A percentile compares a stretch with the other conserved stretches of the same genome.
These are phyloP conservation scores for Rhizopogon sp. DNA, from an alignment of 768 basidiomycete species.

Conservation along the genomic window DNA sequence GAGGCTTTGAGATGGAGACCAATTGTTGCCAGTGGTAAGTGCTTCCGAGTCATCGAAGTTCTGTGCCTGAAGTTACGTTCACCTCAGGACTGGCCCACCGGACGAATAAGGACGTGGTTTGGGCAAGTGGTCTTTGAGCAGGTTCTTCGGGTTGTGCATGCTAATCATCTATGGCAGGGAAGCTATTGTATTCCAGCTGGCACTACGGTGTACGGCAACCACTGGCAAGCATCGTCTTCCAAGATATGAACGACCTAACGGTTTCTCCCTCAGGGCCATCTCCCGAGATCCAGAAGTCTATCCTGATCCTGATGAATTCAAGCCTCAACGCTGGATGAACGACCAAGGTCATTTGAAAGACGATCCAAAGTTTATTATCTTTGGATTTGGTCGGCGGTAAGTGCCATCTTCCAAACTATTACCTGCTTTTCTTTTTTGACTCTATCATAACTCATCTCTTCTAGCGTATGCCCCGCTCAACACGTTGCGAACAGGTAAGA, in stretches of 20 bases:
- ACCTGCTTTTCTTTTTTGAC: too few relatives aligned
- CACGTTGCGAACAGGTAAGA: slow-evolving; percentile 41
- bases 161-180: too few relatives aligned
- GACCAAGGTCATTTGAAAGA: slow-evolving; percentile 36
- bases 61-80: neutral
- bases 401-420: neutral
- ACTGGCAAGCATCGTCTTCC: too few relatives aligned
- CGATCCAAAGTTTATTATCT: slow-evolving; percentile 25
- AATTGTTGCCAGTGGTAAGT: slow-evolving; percentile 21
- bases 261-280: neutral
- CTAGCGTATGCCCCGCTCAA: slow-evolving; percentile 53
- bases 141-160: neutral
- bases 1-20: slow-evolving; percentile 33
- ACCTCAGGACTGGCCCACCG: slow-evolving; percentile 51
- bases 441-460: neutral
- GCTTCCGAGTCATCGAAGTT: neutral
- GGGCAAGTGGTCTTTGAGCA: slow-evolving; percentile 29
- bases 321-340: slow-evolving; percentile 52
- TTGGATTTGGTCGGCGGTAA: too few relatives aligned
- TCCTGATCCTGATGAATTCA: slow-evolving; percentile 38
- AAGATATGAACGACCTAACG: too few relatives aligned
- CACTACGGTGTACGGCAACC: too few relatives aligned
- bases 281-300: neutral
- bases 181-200: too few relatives aligned
- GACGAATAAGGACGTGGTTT: slow-evolving; percentile 56